Conservation (phyloP, 2,329 filamentous ascomycete genomes). For the Xylaria sp. region DNA sequence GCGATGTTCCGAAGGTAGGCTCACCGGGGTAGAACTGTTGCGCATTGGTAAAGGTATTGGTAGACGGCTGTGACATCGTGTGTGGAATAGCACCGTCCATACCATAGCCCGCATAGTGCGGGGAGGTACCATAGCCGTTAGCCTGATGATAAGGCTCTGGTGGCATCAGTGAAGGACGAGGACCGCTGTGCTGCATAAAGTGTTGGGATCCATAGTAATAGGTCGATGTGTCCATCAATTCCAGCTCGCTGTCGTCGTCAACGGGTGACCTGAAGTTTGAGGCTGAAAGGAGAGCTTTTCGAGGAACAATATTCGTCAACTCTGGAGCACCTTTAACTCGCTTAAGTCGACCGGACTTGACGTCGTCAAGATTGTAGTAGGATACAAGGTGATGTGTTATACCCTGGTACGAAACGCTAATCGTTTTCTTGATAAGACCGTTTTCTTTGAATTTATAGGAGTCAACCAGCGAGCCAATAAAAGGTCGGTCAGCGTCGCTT, state of each 20-base stretch:
- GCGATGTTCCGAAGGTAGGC: slow-evolving; percentile 8
- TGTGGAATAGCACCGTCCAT: background rate
- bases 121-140: slow-evolving; percentile 4
- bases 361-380: slow-evolving; percentile 80
- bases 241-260: slow-evolving; percentile 48
- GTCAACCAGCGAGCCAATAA: slow-evolving; percentile 82
- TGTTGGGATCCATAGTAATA: background rate
- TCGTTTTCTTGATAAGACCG: slow-evolving; percentile 87
- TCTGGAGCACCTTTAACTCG: slow-evolving; percentile 52
- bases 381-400: slow-evolving; percentile 81
- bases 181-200: slow-evolving; percentile 2
- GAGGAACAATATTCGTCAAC: slow-evolving; percentile 48
- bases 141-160: background rate
- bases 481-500: slow-evolving; percentile 27
- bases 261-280: slow-evolving; percentile 64
- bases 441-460: slow-evolving; percentile 80
- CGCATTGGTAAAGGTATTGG: background rate
- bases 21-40: background rate
- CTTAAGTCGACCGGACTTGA: slow-evolving; percentile 54
- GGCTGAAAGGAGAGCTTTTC: slow-evolving; percentile 52
- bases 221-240: slow-evolving; percentile 2
- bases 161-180: slow-evolving; percentile 24
- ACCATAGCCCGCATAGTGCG: slow-evolving; percentile 1
- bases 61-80: slow-evolving; percentile 12
- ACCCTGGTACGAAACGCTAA: slow-evolving; percentile 70